These are phyloP conservation scores for Apiospora sp. DNA, from an alignment of 2,329 filamentous ascomycete species.

Conservation along the genomic window DNA sequence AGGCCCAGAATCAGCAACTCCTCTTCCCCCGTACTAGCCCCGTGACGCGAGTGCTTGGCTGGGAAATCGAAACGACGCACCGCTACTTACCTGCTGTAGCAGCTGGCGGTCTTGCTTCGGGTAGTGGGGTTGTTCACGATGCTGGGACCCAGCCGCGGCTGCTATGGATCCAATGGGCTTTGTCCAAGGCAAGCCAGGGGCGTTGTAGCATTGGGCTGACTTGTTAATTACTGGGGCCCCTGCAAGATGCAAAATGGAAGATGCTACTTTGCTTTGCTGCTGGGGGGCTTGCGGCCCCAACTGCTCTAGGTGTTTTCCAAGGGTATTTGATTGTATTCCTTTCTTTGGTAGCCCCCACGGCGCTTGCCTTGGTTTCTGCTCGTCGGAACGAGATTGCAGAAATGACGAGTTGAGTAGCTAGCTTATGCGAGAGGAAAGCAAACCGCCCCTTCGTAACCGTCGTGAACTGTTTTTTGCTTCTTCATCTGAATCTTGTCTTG, in stretches of 20 bases:
- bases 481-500: not conserved
- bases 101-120: constrained; percentile 27
- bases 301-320: not conserved
- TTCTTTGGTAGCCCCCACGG: not conserved
- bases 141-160: constrained; percentile 23
- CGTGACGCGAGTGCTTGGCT: constrained; percentile 26
- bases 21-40: constrained; percentile 25
- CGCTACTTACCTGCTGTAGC: constrained; percentile 30
- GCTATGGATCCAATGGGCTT: constrained; percentile 19
- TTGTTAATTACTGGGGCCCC: constrained; percentile 17
- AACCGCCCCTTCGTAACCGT: not conserved
- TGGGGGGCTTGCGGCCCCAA: not conserved
- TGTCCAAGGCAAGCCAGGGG: constrained; percentile 6
- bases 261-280: not conserved
- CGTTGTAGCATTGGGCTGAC: constrained; percentile 22
- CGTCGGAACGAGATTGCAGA: not conserved
- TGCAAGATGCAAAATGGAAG: constrained; percentile 14
- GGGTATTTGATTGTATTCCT: not conserved
- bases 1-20: constrained; percentile 30
- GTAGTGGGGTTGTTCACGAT: constrained; percentile 31
- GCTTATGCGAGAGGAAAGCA: not conserved
- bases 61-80: constrained; percentile 27
- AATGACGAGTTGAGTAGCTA: constrained; percentile 8
- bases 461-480: constrained; percentile 19
- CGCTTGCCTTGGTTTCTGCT: not conserved